phyloP scores from a whole-genome alignment of 2,329 filamentous ascomycete species.

The Penicillium sp. region DNA sequence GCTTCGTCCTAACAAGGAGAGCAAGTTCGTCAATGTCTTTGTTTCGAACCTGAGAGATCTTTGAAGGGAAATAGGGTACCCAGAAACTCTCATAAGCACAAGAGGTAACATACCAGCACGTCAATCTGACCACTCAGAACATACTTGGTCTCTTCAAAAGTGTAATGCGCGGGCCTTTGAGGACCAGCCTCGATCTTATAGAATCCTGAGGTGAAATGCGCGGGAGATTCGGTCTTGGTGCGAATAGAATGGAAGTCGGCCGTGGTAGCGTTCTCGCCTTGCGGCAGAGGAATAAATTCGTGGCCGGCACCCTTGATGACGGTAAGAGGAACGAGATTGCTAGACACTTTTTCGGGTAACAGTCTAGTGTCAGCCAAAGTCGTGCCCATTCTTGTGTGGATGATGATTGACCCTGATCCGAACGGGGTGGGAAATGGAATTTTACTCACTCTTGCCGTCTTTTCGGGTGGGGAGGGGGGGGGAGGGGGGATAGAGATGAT shows the following conservation, averaged over 20 bases:
- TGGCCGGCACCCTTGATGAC: constrained; percentile 33
- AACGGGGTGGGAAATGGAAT: background rate
- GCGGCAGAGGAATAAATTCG: constrained; percentile 29
- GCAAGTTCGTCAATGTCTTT: background rate
- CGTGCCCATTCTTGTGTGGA: background rate
- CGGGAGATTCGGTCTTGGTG: constrained; percentile 29
- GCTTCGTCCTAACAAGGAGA: constrained; percentile 18
- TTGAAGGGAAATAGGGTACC: background rate
- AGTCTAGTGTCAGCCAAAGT: background rate
- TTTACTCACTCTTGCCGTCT: background rate
- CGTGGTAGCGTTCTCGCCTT: constrained; percentile 30
- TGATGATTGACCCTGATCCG: background rate
- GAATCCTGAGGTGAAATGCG: constrained; percentile 30
- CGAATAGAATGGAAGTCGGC: constrained; percentile 33
- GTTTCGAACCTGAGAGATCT: background rate
- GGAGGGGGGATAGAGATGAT: background rate
- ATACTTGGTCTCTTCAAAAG: constrained; percentile 33
- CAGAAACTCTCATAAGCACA: background rate
- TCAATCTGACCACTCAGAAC: constrained; percentile 32
- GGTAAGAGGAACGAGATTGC: constrained; percentile 27
- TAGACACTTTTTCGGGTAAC: constrained; percentile 21
- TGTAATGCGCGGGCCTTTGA: constrained; percentile 27
- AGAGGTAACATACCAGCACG: constrained; percentile 23
- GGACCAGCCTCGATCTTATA: constrained; percentile 33
- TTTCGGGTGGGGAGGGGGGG: too few species aligned